Base-by-base conservation (phyloP, 352 stramenopile genomes). In the Phytophthora pluvialis region DNA sequence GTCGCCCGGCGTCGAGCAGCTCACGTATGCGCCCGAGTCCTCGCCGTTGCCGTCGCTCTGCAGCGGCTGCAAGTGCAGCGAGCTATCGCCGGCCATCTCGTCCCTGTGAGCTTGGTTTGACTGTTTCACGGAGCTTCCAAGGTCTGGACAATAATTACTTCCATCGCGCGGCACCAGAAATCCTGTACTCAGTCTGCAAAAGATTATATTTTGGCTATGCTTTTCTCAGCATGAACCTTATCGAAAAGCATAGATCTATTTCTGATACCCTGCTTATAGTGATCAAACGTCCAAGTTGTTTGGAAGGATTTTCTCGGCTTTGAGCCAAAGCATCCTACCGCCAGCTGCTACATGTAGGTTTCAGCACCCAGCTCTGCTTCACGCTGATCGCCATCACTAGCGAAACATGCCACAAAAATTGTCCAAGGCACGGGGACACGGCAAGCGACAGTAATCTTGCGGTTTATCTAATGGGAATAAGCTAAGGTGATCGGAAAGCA, bases 401-500 rank as follows among this genome's bases (percentile, higher is more conserved):
- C 25, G 16, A 44, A 42, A 52, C 21, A 50, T 18, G 44, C 11
- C 25, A 52, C 11, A 25, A 15, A 21, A 21, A 21, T 21, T 21
- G 21, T 1, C 7, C n/a, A 53, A 50, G 25, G 44, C 4, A 51
- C 15, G 15, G 36, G 28, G 33, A 35, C 4, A 48, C 3, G n/a
- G 16, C 47, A 64, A 66, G 45, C 13, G 29, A 46, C 42, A 56
- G 16, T 62, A 32, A 53, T 58, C 56, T 59, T 54, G 64, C 50
- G 4, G 38, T 67, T 67, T 45, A 60, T 63, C 51, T 45, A 57
- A 53, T 28, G 16, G 31, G 42, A 68, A 55, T 50, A 57, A 60
- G 46, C 36, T 58, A 53, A 52, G 44, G 44, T 52, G 46, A 33
- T 56, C 16, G 39, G 38, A 66, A 64, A 63, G 64, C 64, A 72